Conservation (phyloP, 768 basidiomycete genomes). For the Lepiota brunneoincarnata region DNA sequence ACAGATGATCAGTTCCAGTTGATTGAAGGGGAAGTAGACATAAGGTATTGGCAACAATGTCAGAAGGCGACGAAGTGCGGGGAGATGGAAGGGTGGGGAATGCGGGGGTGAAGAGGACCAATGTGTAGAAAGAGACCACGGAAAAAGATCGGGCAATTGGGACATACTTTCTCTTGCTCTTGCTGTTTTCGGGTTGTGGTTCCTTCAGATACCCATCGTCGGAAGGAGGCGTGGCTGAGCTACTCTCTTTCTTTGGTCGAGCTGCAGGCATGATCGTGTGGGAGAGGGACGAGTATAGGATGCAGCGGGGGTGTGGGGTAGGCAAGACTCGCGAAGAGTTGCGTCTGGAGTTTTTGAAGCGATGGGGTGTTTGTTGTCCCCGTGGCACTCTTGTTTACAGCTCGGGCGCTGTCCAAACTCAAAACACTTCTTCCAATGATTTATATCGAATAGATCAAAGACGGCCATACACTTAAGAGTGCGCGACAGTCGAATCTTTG, state of each 20-base stretch:
- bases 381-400: slow-evolving; percentile 36
- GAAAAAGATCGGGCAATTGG: slow-evolving; percentile 54
- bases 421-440: slow-evolving; percentile 32
- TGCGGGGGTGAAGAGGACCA: slow-evolving; percentile 37
- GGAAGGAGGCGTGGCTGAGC: slow-evolving; percentile 61
- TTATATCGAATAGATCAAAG: slow-evolving; percentile 27
- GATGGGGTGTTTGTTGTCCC: slow-evolving; percentile 39
- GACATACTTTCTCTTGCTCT: slow-evolving; percentile 79
- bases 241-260: slow-evolving; percentile 64
- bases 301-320: slow-evolving; percentile 20
- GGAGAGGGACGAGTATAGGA: slow-evolving; percentile 26
- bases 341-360: slow-evolving; percentile 32
- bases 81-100: slow-evolving; percentile 36
- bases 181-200: slow-evolving; percentile 62
- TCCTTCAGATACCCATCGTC: slow-evolving; percentile 60
- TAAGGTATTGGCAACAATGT: slow-evolving; percentile 20
- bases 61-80: slow-evolving; percentile 24
- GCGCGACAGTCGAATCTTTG: slow-evolving; percentile 10
- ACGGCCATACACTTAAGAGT: slow-evolving; percentile 9
- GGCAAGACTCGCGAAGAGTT: slow-evolving; percentile 20
- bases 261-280: slow-evolving; percentile 58
- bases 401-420: slow-evolving; percentile 36
- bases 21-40: slow-evolving; percentile 17
- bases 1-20: slow-evolving; percentile 36
- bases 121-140: slow-evolving; percentile 35